Base-by-base conservation (phyloP, 257 asterid genomes). In the Fraxinus americana region DNA sequence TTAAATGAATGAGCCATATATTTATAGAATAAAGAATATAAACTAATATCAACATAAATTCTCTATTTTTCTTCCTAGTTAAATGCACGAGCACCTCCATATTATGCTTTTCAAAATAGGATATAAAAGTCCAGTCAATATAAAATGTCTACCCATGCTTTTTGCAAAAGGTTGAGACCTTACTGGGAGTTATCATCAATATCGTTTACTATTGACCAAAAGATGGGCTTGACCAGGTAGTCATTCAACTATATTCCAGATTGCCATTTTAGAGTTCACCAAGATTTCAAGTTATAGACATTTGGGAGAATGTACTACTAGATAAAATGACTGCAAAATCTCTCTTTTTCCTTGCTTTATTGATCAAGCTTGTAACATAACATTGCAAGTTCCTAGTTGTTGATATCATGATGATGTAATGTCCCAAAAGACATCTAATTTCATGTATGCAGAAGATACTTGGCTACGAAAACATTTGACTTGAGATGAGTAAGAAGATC, bases 321-420 rank as follows among this genome's bases (percentile, higher is more conserved):
- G 57, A 50, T 10, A 63, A 71, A 57, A 79, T 35, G 67, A 76
- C 63, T 25, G 35, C 16, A 63, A 73, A 23, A 50, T 27, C 45
- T 61, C 70, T 48, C 19, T 61, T n/a, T 67, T 48, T 71, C 38
- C 61, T 36, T 50, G 36, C 67, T 68, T 57, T n/a, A n/a, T 19
- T 16, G 71, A 67, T 79, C 50, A 35, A 73, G 45, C 75, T 79
- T 36, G 66, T 67, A 25, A 38, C 23, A 67, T 71, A 34, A 65
- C 10, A 35, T 17, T 76, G 19, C 27, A 36, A 30, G 10, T 75
- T 61, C 38, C 10, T 25, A 81, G 41, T 27, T 19, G 16, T 63
- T 43, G 27, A 38, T 70, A 70, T 70, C 35, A 14, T 57, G 25
- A 52, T 25, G 50, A 61, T 36, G 67, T 57, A 29, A 6, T 36